These are phyloP conservation scores for Trypanosoma cruzi DNA, from an alignment of 208 protist genomes.

Conservation along the genomic window DNA sequence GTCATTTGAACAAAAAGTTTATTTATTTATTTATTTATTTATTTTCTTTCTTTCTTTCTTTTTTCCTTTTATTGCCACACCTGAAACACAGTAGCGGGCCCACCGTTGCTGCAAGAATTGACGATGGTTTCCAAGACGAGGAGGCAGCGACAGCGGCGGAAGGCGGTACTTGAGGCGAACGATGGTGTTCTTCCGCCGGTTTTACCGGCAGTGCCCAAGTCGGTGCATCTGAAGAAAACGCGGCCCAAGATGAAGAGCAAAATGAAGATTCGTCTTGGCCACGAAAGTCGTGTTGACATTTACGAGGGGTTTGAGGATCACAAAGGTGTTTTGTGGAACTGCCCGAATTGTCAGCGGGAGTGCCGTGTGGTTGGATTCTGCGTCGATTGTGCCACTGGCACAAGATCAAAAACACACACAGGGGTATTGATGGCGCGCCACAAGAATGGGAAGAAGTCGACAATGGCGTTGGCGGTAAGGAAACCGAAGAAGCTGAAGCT, in stretches of 20 bases:
- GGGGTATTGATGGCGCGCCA: conserved; percentile 57
- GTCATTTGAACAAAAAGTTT: background rate
- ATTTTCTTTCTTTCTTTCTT: background rate
- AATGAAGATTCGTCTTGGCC: conserved; percentile 88
- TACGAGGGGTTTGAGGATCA: conserved; percentile 86
- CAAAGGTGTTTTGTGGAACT: conserved; percentile 84
- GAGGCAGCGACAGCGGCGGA: conserved; percentile 85
- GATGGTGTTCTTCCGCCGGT: conserved; percentile 67
- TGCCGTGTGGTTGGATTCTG: conserved; percentile 88
- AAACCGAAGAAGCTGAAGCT: conserved; percentile 32
- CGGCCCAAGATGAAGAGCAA: conserved; percentile 91
- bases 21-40: conserved; percentile 6
- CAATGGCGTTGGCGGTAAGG: conserved; percentile 29
- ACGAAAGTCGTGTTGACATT: conserved; percentile 82
- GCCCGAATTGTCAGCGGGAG: conserved; percentile 65
- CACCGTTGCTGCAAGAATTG: conserved; percentile 1
- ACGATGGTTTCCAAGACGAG: conserved; percentile 91
- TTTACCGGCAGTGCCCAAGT: conserved; percentile 69
- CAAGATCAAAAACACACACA: conserved; percentile 60
- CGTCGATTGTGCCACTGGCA: conserved; percentile 74
- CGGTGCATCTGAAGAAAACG: conserved; percentile 88
- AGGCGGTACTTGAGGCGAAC: conserved; percentile 60
- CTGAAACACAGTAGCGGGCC: background rate
- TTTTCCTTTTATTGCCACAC: background rate
- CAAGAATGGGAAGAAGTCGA: conserved; percentile 38